Base-by-base conservation (phyloP, 1,284 basidiomycete species). In the Leccinum subatratum region DNA sequence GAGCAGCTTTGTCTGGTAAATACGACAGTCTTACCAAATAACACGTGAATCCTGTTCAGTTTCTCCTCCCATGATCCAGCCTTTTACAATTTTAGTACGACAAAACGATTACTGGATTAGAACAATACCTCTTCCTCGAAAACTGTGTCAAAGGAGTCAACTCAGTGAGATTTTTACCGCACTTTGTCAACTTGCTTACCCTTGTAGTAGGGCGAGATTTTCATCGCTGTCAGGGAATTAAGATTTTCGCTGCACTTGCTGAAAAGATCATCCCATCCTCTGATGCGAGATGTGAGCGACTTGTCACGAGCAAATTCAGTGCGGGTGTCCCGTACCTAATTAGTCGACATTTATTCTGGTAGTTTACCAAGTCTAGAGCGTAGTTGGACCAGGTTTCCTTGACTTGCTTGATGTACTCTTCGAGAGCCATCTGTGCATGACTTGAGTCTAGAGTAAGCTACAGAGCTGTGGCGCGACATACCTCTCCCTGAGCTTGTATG, bases 261-360 rank as follows among this genome's bases (percentile, higher is more conserved):
- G 82, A 98, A 98, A 25, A 99, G 83, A 62, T 98, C 96, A 76
- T 99, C 97, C 96, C 96, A 99, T 51, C 95, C 95, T 75, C 92
- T 94, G 71, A 61, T 11, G 37, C 62, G 64, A 8, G 32, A n/a
- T 34, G 59, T 79, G 56, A 76, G 64, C 30, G 14, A 54, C 18
- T 30, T 16, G 22, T 42, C 18, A 22, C 28, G 57, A 61, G 16
- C 2, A 4, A 45, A 51, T n/a, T 20, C 32, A 4, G 59, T 12
- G 4, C 7, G 3, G 11, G 54, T 34, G 48, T 68, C 34, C 42
- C 82, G 34, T 74, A 92, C 91, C 90, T 87, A 72, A 99, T 98
- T 42, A 99, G 85, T 60, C 96, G 89, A 73, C 96, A 98, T 79
- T 96, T 98, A 80, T 96, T 98, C 82, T 99, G 97, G 76, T 99